Conservation (phyloP, 2,329 filamentous ascomycete genomes). For the Aschersonia sp. region DNA sequence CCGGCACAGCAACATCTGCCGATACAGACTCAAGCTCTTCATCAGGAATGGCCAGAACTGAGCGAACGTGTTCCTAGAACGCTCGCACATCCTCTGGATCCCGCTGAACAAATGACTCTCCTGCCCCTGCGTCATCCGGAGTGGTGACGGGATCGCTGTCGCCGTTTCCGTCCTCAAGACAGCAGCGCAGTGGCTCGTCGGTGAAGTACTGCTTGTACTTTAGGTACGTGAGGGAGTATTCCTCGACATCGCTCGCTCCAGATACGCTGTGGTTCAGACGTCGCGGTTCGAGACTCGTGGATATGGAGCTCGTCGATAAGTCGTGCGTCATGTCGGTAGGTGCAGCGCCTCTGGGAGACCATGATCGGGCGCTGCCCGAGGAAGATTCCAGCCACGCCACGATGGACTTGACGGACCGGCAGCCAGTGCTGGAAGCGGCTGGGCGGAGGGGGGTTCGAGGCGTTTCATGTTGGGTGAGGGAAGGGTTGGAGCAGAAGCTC, state of each 20-base stretch:
- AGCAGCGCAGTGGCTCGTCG: conserved; percentile 14
- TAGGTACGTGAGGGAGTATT: conserved; percentile 17
- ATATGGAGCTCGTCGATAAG: conserved; percentile 1
- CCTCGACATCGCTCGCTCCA: conserved; percentile 10
- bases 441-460: not conserved
- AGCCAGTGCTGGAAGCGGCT: not conserved
- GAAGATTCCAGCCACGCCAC: conserved; percentile 16
- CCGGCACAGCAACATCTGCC: not conserved
- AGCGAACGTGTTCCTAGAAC: conserved; percentile 17
- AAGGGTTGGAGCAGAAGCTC: conserved; percentile 16
- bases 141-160: not conserved
- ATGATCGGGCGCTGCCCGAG: conserved; percentile 2
- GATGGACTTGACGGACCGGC: conserved; percentile 15
- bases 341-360: not conserved
- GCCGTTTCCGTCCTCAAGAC: conserved; percentile 10
- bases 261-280: not conserved
- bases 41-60: conserved; percentile 14
- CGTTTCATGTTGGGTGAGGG: conserved; percentile 6
- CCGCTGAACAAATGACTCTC: conserved; percentile 1
- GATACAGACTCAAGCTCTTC: conserved; percentile 11
- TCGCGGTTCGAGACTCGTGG: not conserved
- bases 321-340: not conserved
- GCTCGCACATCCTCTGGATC: conserved; percentile 12
- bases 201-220: conserved; percentile 18
- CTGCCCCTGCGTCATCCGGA: not conserved